These are phyloP conservation scores for Neofusicoccum laricinum DNA, from an alignment of 2,329 filamentous ascomycete species.

Conservation along the genomic window DNA sequence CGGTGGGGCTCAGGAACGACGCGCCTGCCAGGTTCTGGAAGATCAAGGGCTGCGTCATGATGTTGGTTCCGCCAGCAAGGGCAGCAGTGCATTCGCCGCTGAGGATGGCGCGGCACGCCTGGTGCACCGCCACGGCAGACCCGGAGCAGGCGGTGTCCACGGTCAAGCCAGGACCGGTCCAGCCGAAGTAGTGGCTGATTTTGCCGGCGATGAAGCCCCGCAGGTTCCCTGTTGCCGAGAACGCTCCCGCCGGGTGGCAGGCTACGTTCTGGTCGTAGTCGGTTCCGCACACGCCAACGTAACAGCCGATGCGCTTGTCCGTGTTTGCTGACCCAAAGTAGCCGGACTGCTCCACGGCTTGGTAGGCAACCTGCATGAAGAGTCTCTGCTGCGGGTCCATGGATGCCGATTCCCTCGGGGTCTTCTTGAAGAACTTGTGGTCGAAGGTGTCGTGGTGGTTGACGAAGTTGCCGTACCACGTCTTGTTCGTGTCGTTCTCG, in stretches of 20 bases:
- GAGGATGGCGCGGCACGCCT: conserved; percentile 26
- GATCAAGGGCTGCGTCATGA: conserved; percentile 27
- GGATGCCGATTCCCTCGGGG: background rate
- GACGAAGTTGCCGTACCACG: conserved; percentile 13
- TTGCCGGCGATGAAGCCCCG: conserved; percentile 19
- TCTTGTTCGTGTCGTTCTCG: background rate
- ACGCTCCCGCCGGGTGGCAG: conserved; percentile 30
- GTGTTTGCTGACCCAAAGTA: conserved; percentile 22
- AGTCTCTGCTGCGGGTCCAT: conserved; percentile 19
- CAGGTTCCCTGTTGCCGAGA: conserved; percentile 22
- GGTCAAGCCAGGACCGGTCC: conserved; percentile 26
- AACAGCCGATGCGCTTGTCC: conserved; percentile 29
- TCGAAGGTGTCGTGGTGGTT: conserved; percentile 13
- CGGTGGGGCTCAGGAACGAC: conserved; percentile 45
- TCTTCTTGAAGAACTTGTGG: conserved; percentile 6
- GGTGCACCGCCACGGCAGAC: conserved; percentile 23
- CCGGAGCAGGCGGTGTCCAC: conserved; percentile 37
- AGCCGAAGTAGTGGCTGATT: conserved; percentile 29
- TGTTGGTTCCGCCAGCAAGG: conserved; percentile 36
- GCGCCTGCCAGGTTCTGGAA: conserved; percentile 36
- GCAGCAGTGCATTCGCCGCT: conserved; percentile 28
- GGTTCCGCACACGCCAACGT: conserved; percentile 29
- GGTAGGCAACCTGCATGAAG: conserved; percentile 10
- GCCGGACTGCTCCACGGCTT: conserved; percentile 23
- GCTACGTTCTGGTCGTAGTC: conserved; percentile 35